Conservation (phyloP, 768 basidiomycete genomes). For the Hygrophorus russula region DNA sequence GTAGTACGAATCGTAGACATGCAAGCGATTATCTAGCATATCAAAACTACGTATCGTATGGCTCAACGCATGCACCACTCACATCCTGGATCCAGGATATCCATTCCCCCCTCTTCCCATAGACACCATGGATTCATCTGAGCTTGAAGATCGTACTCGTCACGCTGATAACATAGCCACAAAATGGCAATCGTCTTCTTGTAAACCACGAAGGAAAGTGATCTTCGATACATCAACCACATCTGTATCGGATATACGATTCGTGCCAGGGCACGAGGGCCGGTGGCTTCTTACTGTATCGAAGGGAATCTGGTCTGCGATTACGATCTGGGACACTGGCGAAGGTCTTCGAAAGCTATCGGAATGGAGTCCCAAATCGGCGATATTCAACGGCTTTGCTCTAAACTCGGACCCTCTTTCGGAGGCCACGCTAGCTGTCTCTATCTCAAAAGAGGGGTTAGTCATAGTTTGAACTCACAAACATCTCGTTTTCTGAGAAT, state of each 20-base stretch:
- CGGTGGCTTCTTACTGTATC: conserved; percentile 42
- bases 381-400: conserved; percentile 38
- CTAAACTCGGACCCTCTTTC: conserved; percentile 36
- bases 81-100: conserved; percentile 33
- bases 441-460: conserved; percentile 34
- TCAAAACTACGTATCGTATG: conserved; percentile 44
- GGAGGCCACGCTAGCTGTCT: conserved; percentile 39
- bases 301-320: conserved; percentile 48
- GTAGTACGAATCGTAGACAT: conserved; percentile 28
- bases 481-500: conserved; percentile 7
- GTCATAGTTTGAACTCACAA: conserved; percentile 10
- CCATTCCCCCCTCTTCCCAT: conserved; percentile 35
- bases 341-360: conserved; percentile 20
- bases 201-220: conserved; percentile 9
- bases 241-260: conserved; percentile 39
- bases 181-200: conserved; percentile 31
- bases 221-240: conserved; percentile 26
- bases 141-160: conserved; percentile 34
- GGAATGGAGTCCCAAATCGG: conserved; percentile 45
- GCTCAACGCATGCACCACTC: conserved; percentile 33
- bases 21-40: conserved; percentile 32
- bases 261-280: conserved; percentile 34
- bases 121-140: conserved; percentile 22
- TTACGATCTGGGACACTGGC: conserved; percentile 41
- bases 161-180: conserved; percentile 33